Evolutionary conservation across 257 asterid genomes (phyloP), one percentile per base, ranked within the genome.

Genomic region (Scutellaria baicalensis): DNA sequence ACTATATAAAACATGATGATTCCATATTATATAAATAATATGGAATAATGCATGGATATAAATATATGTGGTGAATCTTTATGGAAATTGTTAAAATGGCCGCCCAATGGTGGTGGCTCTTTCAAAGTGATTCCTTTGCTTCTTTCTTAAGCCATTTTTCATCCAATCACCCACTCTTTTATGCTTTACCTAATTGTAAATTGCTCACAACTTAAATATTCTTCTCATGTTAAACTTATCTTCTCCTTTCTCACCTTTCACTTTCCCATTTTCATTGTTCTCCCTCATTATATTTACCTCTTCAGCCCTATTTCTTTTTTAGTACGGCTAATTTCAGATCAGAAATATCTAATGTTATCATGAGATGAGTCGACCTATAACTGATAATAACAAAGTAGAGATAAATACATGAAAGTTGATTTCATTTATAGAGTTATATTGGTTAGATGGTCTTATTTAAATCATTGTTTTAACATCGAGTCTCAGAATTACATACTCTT

Each of bases 71-170:
- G 57, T 57, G 74, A 69, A 44, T 57, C 66, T 64, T 69, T 14
- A 56, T 69, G 77, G 67, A 49, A 77, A 68, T 62, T 56, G 80
- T 74, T 56, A 66, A 70, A 48, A 63, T 65, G 58, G 85, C 72
- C 77, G 82, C 73, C 85, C 90, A 87, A 83, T 77, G 73, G 56
- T 59, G 72, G 72, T 77, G 87, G 76, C 23, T 61, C 77, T 64
- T 66, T 74, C 64, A 86, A 84, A 71, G 83, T 71, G 82, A 83
- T 78, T 82, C 84, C 76, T 75, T 88, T 75, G 90, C 95, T 85
- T 88, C 90, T 82, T n/a, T 66, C 80, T 85, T 84, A 85, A 88
- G 95, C 95, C 90, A 85, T 69, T 79, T 79, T 84, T 85, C 82
- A 70, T 79, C 87, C 83, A 78, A 79, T 85, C 94, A 76, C 78